phyloP scores from a whole-genome alignment of 495 filamentous ascomycete genomes.

The Xylaria curta region DNA sequence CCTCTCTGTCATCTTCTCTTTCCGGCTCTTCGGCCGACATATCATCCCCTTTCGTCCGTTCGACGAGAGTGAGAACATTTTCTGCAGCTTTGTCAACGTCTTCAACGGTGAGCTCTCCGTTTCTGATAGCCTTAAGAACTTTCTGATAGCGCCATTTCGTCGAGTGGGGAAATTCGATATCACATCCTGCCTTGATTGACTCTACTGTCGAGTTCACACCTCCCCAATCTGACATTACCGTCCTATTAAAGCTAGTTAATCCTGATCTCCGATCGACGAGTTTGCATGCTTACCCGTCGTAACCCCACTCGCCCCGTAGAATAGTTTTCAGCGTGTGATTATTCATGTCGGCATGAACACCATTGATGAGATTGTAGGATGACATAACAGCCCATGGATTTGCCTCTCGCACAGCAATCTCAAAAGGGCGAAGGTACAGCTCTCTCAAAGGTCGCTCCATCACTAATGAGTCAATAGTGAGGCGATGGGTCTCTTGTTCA shows the following conservation, averaged over 20 bases:
- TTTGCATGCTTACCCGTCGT: slow-evolving; percentile 62
- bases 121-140: slow-evolving; percentile 64
- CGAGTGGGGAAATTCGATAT: slow-evolving; percentile 81
- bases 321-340: slow-evolving; percentile 71
- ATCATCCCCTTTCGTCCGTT: slow-evolving; percentile 66
- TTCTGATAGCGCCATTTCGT: slow-evolving; percentile 74
- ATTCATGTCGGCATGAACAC: slow-evolving; percentile 78
- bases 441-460: slow-evolving; percentile 78
- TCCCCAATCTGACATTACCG: slow-evolving; percentile 78
- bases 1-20: slow-evolving; percentile 66
- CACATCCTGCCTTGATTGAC: slow-evolving; percentile 74
- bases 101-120: slow-evolving; percentile 60
- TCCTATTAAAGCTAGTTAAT: slow-evolving; percentile 49
- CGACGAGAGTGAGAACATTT: slow-evolving; percentile 71
- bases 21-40: slow-evolving; percentile 67
- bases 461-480: slow-evolving; percentile 74
- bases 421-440: slow-evolving; percentile 82
- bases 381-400: slow-evolving; percentile 82
- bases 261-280: slow-evolving; percentile 5
- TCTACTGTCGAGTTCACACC: slow-evolving; percentile 73
- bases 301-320: slow-evolving; percentile 78
- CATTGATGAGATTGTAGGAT: slow-evolving; percentile 86
- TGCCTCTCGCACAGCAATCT: slow-evolving; percentile 80
- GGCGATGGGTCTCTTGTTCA: slow-evolving; percentile 81
- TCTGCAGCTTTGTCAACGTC: slow-evolving; percentile 61